A percentile compares a stretch with the other conserved stretches of the same genome.
Conservation (phyloP, 257 asterid genomes). For the Echium plantagineum region DNA sequence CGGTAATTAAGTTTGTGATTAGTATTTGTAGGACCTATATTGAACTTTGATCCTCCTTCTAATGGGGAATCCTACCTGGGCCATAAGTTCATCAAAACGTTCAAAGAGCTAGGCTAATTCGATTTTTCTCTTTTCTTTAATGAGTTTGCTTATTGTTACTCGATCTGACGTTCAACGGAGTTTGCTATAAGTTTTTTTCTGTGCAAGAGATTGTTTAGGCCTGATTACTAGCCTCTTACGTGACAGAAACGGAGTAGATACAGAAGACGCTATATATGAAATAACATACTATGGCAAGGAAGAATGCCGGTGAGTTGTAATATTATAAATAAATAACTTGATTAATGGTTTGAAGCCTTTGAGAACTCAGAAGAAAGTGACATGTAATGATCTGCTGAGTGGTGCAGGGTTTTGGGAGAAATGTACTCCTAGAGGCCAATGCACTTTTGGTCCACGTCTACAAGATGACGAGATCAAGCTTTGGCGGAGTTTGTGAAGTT, state of each 20-base stretch:
- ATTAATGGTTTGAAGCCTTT: background rate
- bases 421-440: slow-evolving; percentile 90
- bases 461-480: slow-evolving; percentile 63
- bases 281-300: slow-evolving; percentile 70
- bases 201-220: background rate
- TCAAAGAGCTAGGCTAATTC: background rate
- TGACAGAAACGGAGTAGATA: slow-evolving; percentile 71
- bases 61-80: too few species aligned
- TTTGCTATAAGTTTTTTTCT: background rate
- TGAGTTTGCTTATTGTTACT: background rate
- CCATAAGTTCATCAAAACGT: too few species aligned
- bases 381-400: slow-evolving; percentile 4
- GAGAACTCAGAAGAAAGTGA: too few species aligned
- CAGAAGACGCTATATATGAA: slow-evolving; percentile 66
- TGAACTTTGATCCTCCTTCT: too few species aligned
- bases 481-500: slow-evolving; percentile 65
- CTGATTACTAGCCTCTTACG: background rate
- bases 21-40: background rate
- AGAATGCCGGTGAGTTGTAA: slow-evolving; percentile 83
- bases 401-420: slow-evolving; percentile 87
- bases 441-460: slow-evolving; percentile 86
- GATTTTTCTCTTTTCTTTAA: background rate
- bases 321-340: background rate
- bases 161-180: background rate
- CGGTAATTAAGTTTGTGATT: slow-evolving; percentile 41